Evolutionary conservation across 331 rosid species (phyloP), one percentile per base, ranked within the genome.

Genomic region (Stylosanthes scabra): DNA sequence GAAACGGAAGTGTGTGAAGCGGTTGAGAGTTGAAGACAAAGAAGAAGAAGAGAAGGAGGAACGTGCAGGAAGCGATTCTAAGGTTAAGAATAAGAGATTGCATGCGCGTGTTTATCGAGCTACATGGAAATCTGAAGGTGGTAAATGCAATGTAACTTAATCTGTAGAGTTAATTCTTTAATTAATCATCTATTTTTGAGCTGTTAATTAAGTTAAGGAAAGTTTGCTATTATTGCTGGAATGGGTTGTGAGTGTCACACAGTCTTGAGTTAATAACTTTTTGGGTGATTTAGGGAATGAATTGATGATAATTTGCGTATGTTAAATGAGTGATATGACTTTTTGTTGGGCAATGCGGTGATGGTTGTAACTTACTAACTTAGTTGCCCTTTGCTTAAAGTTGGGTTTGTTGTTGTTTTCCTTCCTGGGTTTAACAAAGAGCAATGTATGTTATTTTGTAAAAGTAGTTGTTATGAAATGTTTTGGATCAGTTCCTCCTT

Each of bases 61-160:
- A 27, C 37, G 68, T 3, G 11, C 9, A 15, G 74, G 55, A 74
- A 14, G 77, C 74, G 55, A 81, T 69, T 51, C 64, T 41, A 71
- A 50, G 9, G 72, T 31, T 50, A 81, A 70, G 66, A 62, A 7
- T 12, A 87, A 66, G 78, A 83, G 74, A 12, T 49, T 65, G 73
- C 68, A 83, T 74, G 74, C 86, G 49, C 83, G 83, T 16, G 71
- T 59, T 14, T 89, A 72, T 63, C 78, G 72, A 68, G 59, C 75
- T 39, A 5, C 52, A 11, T 79, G 82, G 13, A 68, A 66, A 13
- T 9, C 10, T 51, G 77, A 59, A 45, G 80, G 16, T 50, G 76
- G 78, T 84, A 68, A 65, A 40, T 64, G 59, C 72, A 58, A 59
- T 56, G 50, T 61, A 29, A 63, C 74, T 59, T 84, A 85, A 77